Evolutionary conservation across 495 filamentous ascomycete genomes (phyloP).

Genomic region (Tetracladium setigerum): DNA sequence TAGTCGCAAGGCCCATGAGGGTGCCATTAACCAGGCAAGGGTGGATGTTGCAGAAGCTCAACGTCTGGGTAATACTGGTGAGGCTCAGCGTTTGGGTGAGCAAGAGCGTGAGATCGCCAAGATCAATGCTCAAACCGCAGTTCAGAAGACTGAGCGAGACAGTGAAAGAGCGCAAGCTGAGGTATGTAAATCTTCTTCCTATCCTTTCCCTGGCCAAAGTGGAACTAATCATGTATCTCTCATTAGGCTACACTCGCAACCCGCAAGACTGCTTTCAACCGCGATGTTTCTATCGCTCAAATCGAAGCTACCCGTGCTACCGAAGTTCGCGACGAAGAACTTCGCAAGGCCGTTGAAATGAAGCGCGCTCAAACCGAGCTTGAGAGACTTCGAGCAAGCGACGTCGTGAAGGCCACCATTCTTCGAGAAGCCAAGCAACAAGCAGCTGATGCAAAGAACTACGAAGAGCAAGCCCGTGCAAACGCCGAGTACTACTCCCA

Average conservation of each 20-base stretch:
- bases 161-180: conserved; percentile 72
- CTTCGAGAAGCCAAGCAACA: conserved; percentile 63
- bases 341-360: conserved; percentile 65
- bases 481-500: conserved; percentile 36
- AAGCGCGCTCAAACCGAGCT: conserved; percentile 72
- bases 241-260: conserved; percentile 62
- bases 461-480: conserved; percentile 47
- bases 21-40: conserved; percentile 68
- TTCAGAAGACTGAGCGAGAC: conserved; percentile 75
- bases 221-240: no score
- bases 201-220: no score
- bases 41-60: conserved; percentile 76
- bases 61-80: conserved; percentile 70
- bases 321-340: conserved; percentile 65
- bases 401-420: conserved; percentile 73
- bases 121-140: conserved; percentile 59
- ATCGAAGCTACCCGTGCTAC: conserved; percentile 63
- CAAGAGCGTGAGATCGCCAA: conserved; percentile 75
- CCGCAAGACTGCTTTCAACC: conserved; percentile 60
- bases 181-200: no score
- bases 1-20: conserved; percentile 74
- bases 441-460: conserved; percentile 58
- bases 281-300: conserved; percentile 62
- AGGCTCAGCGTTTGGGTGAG: conserved; percentile 67
- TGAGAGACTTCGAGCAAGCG: conserved; percentile 64